Evolutionary conservation across 129 eudicot genomes (phyloP).

Genomic region (Flaveria ramosissima): DNA sequence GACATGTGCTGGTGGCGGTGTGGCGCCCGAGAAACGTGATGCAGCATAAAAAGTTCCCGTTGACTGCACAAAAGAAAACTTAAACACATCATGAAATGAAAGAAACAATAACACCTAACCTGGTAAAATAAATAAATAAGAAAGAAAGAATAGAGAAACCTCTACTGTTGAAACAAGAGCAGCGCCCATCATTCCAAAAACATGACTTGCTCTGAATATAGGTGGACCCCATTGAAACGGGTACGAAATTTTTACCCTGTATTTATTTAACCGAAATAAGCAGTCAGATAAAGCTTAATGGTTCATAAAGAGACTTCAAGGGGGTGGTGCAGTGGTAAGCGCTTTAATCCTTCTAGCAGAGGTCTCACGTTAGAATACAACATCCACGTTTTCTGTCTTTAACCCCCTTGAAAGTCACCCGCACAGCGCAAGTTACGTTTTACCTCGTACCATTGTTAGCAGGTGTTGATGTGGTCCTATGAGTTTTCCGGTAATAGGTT

Average conservation of each 20-base stretch:
- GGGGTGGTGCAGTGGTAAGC: too few relatives aligned
- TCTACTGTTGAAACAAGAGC: conserved; percentile 96
- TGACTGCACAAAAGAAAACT: conserved; percentile 54
- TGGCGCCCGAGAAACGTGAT: conserved; percentile 88
- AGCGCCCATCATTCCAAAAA: conserved; percentile 97
- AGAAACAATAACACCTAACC: background rate
- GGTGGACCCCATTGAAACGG: conserved; percentile 99
- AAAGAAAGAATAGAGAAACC: conserved; percentile 39
- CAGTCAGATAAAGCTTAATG: background rate
- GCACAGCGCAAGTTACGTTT: too few relatives aligned
- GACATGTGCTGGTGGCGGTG: conserved; percentile 90
- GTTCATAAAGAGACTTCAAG: background rate
- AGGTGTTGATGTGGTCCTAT: background rate
- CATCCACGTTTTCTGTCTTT: too few relatives aligned
- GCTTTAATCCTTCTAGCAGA: too few relatives aligned
- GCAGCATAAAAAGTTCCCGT: conserved; percentile 91
- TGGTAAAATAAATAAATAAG: background rate
- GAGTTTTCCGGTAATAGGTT: background rate
- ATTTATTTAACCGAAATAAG: conserved; percentile 1
- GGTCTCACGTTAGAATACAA: too few relatives aligned
- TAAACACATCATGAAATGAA: conserved; percentile 4
- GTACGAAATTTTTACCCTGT: conserved; percentile 79
- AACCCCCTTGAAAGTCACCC: too few relatives aligned
- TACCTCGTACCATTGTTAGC: background rate
- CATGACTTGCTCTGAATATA: conserved; percentile 93